Evolutionary conservation across 495 filamentous ascomycete species (phyloP).

Genomic region (Hyphodiscus hymeniophilus): DNA sequence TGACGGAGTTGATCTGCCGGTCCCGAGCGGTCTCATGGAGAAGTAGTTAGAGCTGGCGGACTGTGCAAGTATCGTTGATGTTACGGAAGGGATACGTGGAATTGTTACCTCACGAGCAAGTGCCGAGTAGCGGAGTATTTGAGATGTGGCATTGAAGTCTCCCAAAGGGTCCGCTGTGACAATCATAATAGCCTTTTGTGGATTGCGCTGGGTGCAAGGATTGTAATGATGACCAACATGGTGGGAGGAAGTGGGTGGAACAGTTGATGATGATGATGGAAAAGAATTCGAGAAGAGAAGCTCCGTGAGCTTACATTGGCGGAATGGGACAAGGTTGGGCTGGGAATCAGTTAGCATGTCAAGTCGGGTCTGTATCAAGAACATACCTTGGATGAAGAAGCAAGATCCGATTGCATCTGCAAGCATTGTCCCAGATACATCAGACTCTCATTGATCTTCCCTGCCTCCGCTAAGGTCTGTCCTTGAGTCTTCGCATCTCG

Average conservation of each 20-base stretch:
- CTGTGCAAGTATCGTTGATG: slow-evolving; percentile 29
- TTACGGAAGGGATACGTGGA: slow-evolving; percentile 73
- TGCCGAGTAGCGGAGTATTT: slow-evolving; percentile 92
- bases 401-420: slow-evolving; percentile 84
- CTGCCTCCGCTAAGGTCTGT: slow-evolving; percentile 85
- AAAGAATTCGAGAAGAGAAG: slow-evolving; percentile 94
- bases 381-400: slow-evolving; percentile 63
- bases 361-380: neutral
- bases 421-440: slow-evolving; percentile 98
- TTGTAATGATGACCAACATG: slow-evolving; percentile 7
- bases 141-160: slow-evolving; percentile 93
- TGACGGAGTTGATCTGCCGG: slow-evolving; percentile 40
- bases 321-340: slow-evolving; percentile 79
- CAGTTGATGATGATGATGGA: slow-evolving; percentile 48
- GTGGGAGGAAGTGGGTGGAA: slow-evolving; percentile 11
- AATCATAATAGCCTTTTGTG: slow-evolving; percentile 90
- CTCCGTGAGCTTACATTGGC: slow-evolving; percentile 95
- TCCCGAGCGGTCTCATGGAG: slow-evolving; percentile 31
- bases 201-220: slow-evolving; percentile 38
- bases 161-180: slow-evolving; percentile 91
- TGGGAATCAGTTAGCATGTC: slow-evolving; percentile 20
- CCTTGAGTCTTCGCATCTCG: slow-evolving; percentile 89
- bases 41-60: slow-evolving; percentile 26
- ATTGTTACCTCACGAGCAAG: slow-evolving; percentile 90
- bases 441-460: slow-evolving; percentile 93